Evolutionary conservation across 345 rosid genomes (phyloP).

Genomic region (Citrus sinensis): DNA sequence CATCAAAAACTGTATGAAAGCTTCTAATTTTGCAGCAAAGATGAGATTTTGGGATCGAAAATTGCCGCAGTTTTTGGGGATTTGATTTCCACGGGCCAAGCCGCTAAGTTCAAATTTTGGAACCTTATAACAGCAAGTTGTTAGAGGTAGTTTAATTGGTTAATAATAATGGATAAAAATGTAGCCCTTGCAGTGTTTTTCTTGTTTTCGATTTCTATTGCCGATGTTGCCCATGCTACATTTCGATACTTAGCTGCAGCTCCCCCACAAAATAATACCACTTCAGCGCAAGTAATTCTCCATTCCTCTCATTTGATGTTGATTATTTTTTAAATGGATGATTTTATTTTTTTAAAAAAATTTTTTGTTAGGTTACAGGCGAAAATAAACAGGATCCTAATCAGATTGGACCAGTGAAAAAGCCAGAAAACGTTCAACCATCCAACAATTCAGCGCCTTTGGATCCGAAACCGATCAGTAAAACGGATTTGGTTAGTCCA

Average conservation of each 20-base stretch:
- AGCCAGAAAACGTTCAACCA: constrained; percentile 16
- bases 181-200: constrained; percentile 31
- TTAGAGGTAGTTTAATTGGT: background rate
- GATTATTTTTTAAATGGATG: background rate
- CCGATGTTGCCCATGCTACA: constrained; percentile 41
- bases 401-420: constrained; percentile 9
- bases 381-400: constrained; percentile 20
- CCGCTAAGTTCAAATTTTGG: background rate
- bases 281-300: constrained; percentile 33
- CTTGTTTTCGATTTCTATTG: constrained; percentile 31
- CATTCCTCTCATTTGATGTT: background rate
- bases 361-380: constrained; percentile 29
- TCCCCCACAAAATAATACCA: constrained; percentile 16
- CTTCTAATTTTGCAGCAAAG: background rate
- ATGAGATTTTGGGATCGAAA: background rate
- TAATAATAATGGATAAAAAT: constrained; percentile 35
- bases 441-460: constrained; percentile 21
- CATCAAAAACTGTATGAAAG: background rate
- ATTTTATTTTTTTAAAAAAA: constrained; percentile 7
- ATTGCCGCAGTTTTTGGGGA: background rate
- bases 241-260: constrained; percentile 33
- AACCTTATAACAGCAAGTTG: background rate
- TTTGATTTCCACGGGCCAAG: background rate
- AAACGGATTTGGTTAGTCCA: constrained; percentile 16
- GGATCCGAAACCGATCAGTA: constrained; percentile 22